A percentile compares a stretch with the other conserved stretches of the same genome.
Evolutionary conservation across 1,139 yeast species (phyloP).

Genomic region (Eremothecium coryli): DNA sequence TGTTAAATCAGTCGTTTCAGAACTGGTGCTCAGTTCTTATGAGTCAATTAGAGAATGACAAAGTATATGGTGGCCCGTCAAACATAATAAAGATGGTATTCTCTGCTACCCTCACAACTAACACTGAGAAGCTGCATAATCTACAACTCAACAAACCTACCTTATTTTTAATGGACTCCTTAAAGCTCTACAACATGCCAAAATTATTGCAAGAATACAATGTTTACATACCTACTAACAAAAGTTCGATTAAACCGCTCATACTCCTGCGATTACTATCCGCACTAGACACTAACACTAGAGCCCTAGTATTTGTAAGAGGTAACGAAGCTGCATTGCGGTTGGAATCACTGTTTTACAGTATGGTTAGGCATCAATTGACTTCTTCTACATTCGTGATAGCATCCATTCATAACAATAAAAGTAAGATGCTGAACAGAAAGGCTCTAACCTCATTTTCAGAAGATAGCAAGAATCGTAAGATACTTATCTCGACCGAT

Average conservation of each 20-base stretch:
- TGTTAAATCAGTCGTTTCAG: constrained; percentile 84
- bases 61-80: constrained; percentile 29
- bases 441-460: constrained; percentile 50
- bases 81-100: constrained; percentile 57
- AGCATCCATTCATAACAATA: constrained; percentile 42
- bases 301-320: constrained; percentile 60
- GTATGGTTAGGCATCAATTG: constrained; percentile 34
- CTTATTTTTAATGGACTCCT: constrained; percentile 60
- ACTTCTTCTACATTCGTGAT: constrained; percentile 22
- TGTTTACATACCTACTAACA: constrained; percentile 45
- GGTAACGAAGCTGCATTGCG: constrained; percentile 83
- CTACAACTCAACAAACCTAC: constrained; percentile 62
- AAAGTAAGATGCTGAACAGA: constrained; percentile 39
- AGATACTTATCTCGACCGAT: constrained; percentile 77
- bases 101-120: constrained; percentile 90
- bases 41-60: constrained; percentile 31
- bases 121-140: constrained; percentile 74
- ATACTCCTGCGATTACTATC: constrained; percentile 51
- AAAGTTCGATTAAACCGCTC: constrained; percentile 64
- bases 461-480: constrained; percentile 28
- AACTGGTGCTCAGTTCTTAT: constrained; percentile 80
- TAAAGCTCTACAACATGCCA: constrained; percentile 46
- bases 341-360: constrained; percentile 49
- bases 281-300: constrained; percentile 18
- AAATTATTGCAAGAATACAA: constrained; percentile 43